These are phyloP conservation scores for Coemansia sp. DNA, from an alignment of 192 early-diverging fungal species.

Conservation along the genomic window DNA sequence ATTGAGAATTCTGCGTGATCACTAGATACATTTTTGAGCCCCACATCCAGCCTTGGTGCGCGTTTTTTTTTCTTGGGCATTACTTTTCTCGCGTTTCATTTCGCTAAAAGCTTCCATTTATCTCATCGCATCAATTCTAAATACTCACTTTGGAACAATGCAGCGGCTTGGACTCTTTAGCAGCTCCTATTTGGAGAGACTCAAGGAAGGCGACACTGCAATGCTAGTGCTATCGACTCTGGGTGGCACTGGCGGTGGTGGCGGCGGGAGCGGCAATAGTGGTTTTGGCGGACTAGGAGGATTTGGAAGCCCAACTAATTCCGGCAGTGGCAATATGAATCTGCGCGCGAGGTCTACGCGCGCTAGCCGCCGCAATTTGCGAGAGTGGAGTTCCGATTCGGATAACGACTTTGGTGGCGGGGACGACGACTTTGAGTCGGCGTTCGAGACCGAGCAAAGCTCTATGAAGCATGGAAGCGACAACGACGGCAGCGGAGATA, in stretches of 20 bases:
- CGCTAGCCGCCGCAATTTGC: slow-evolving; percentile 44
- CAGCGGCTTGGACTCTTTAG: slow-evolving; percentile 33
- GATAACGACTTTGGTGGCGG: slow-evolving; percentile 37
- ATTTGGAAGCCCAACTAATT: slow-evolving; percentile 4
- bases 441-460: slow-evolving; percentile 40
- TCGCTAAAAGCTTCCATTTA: background rate
- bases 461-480: slow-evolving; percentile 47
- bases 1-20: background rate
- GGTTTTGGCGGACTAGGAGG: background rate
- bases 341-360: slow-evolving; percentile 47
- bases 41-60: background rate
- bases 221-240: slow-evolving; percentile 46
- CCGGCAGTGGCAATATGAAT: slow-evolving; percentile 21
- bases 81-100: background rate
- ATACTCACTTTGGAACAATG: background rate
- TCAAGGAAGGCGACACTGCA: slow-evolving; percentile 50
- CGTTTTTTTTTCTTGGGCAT: background rate
- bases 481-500: slow-evolving; percentile 27
- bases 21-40: background rate
- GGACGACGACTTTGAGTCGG: slow-evolving; percentile 44
- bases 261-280: slow-evolving; percentile 6
- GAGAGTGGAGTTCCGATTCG: slow-evolving; percentile 53
- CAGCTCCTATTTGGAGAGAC: slow-evolving; percentile 46
- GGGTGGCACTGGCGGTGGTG: slow-evolving; percentile 9
- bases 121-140: background rate